Evolutionary conservation across 1,284 basidiomycete species (phyloP), one percentile per base, ranked within the genome.

Genomic region (Cutaneotrichosporon arboriforme): DNA sequence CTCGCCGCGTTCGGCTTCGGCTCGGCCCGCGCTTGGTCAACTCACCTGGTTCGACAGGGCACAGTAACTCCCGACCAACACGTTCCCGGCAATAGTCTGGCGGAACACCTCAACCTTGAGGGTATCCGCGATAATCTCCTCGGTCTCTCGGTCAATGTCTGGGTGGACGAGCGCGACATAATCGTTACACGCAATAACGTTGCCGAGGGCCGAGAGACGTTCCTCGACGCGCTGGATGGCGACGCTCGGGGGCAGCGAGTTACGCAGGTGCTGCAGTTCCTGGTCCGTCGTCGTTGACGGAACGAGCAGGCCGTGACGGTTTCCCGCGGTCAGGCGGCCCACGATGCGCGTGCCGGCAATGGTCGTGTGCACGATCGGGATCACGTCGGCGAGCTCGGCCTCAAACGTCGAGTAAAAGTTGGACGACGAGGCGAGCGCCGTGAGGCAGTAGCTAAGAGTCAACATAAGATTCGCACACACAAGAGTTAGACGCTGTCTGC

Each of bases 391-490:
- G 37, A 97, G 84, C 74, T 97, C 93, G 63, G 87, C 84, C 79
- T 98, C 92, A 71, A 97, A 98, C 31, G 89, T 87, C 26, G 91
- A 94, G 81, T 96, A 97, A 70, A 98, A 98, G 79, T 98, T 98
- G 65, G 91, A 87, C 72, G 90, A 92, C 67, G 93, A 94, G 69
- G 91, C 89, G 65, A 96, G 84, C 53, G 91, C 90, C 65, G 84
- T 84, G 47, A 96, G 83, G 76, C 91, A 94, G 81, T 93, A 96
- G 71, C 84, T 87, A 61, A 12, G 20, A 47, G 43, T 21, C 7
- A 21, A 20, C 12, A 34, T 17, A 42, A 37, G 17, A 20, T 21
- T 33, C 23, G 9, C n/a, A 15, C n/a, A n/a, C n/a, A 1, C n/a
- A n/a, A 37, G 46, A 41, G 31, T n/a, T 20, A 8, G 39, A 46